Evolutionary conservation across 306 rosid genomes (phyloP).

Genomic region (Cicer arietinum): DNA sequence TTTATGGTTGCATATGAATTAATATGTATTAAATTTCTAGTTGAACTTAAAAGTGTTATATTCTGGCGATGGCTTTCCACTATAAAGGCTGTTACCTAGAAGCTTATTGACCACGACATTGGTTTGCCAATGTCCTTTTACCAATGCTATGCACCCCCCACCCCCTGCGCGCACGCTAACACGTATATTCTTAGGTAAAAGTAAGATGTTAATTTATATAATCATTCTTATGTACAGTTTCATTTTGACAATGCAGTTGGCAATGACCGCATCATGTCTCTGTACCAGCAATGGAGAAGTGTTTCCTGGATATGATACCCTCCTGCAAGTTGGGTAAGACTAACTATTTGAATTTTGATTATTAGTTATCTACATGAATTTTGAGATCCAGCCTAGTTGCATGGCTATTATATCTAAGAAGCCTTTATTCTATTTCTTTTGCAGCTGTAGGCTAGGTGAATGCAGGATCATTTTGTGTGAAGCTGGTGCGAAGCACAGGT

Average conservation of each 20-base stretch:
- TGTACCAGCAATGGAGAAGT: conserved; percentile 81
- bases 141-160: too few species aligned
- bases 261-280: conserved; percentile 66
- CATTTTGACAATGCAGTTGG: conserved; percentile 62
- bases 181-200: too few species aligned
- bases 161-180: too few species aligned
- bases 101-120: neutral
- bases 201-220: too few species aligned
- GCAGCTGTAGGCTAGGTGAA: conserved; percentile 91
- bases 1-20: conserved; percentile 2
- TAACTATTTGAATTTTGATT: too few species aligned
- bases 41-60: conserved; percentile 17
- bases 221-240: too few species aligned
- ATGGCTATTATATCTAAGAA: conserved; percentile 19
- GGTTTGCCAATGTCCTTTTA: too few species aligned
- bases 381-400: conserved; percentile 29
- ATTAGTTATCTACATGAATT: neutral
- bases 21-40: conserved; percentile 15
- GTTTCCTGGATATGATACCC: conserved; percentile 83
- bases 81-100: neutral
- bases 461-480: conserved; percentile 85
- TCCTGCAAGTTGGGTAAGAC: conserved; percentile 89
- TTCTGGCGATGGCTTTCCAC: conserved; percentile 7
- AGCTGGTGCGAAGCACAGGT: conserved; percentile 83
- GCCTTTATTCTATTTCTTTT: neutral